A percentile compares a stretch with the other conserved stretches of the same genome.
Evolutionary conservation across 2,329 filamentous ascomycete genomes (phyloP).

Genomic region (Cadophora luteo-olivacea): DNA sequence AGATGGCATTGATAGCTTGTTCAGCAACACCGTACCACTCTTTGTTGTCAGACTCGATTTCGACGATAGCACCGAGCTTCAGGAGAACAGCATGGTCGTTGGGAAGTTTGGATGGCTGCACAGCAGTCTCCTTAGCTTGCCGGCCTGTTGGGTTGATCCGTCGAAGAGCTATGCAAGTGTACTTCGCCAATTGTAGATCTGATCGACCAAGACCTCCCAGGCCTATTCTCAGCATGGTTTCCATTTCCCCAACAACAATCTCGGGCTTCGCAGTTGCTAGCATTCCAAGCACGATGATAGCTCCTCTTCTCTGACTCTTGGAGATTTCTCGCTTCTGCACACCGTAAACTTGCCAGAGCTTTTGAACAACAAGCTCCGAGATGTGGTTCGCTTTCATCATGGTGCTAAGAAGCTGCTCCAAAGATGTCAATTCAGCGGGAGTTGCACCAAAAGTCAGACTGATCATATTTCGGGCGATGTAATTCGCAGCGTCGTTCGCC

Average conservation of each 20-base stretch:
- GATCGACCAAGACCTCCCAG: slow-evolving; percentile 79
- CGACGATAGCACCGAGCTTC: slow-evolving; percentile 82
- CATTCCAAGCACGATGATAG: slow-evolving; percentile 98
- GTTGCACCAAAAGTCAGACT: slow-evolving; percentile 96
- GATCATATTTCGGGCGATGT: slow-evolving; percentile 98
- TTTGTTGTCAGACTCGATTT: slow-evolving; percentile 86
- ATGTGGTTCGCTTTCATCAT: slow-evolving; percentile 97
- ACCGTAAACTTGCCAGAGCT: slow-evolving; percentile 97
- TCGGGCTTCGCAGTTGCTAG: slow-evolving; percentile 90
- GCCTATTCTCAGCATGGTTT: slow-evolving; percentile 90
- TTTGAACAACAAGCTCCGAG: slow-evolving; percentile 83
- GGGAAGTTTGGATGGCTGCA: slow-evolving; percentile 77
- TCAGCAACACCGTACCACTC: slow-evolving; percentile 97
- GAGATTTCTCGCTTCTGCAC: slow-evolving; percentile 94
- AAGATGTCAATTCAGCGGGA: slow-evolving; percentile 90
- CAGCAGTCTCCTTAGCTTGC: slow-evolving; percentile 73
- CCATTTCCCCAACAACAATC: slow-evolving; percentile 93
- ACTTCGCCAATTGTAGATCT: slow-evolving; percentile 90
- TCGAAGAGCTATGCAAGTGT: slow-evolving; percentile 90
- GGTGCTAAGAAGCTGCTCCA: slow-evolving; percentile 92
- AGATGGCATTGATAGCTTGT: slow-evolving; percentile 95
- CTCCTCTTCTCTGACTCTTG: slow-evolving; percentile 84
- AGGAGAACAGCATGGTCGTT: slow-evolving; percentile 91
- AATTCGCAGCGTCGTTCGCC: slow-evolving; percentile 90
- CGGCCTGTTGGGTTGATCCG: slow-evolving; percentile 88